Evolutionary conservation across 2,329 filamentous ascomycete genomes (phyloP).

Genomic region (Monilinia vaccinii-corymbosi): DNA sequence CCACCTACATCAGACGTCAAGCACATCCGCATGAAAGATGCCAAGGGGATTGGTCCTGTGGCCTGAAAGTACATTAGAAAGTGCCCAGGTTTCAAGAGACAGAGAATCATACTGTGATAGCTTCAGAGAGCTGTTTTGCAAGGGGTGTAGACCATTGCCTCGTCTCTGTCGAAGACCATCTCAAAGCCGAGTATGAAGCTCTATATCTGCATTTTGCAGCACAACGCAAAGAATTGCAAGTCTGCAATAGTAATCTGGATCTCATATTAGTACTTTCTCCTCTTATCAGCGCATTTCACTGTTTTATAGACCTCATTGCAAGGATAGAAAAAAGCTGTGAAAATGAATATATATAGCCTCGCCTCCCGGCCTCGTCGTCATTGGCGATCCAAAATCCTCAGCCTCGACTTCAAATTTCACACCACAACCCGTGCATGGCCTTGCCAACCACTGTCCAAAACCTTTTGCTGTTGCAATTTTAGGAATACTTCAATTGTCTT

Average conservation of each 20-base stretch:
- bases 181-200: constrained; percentile 15
- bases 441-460: background rate
- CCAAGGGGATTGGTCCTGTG: constrained; percentile 84
- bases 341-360: constrained; percentile 12
- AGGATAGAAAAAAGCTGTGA: background rate
- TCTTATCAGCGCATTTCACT: constrained; percentile 14
- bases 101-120: constrained; percentile 59
- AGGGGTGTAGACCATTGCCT: constrained; percentile 81
- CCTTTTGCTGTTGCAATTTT: background rate
- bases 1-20: constrained; percentile 83
- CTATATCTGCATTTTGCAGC: constrained; percentile 16
- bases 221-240: constrained; percentile 21
- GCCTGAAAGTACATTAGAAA: constrained; percentile 42
- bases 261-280: constrained; percentile 20
- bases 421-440: background rate
- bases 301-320: background rate
- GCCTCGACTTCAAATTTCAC: constrained; percentile 1
- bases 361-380: constrained; percentile 6
- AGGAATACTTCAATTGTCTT: background rate
- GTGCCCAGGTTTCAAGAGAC: background rate
- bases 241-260: constrained; percentile 21
- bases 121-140: constrained; percentile 76
- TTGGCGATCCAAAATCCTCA: constrained; percentile 4
- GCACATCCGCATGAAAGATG: constrained; percentile 97
- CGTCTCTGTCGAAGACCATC: constrained; percentile 26